These are phyloP conservation scores for Phytophthora boehmeriae DNA, from an alignment of 352 stramenopile genomes.

Conservation along the genomic window DNA sequence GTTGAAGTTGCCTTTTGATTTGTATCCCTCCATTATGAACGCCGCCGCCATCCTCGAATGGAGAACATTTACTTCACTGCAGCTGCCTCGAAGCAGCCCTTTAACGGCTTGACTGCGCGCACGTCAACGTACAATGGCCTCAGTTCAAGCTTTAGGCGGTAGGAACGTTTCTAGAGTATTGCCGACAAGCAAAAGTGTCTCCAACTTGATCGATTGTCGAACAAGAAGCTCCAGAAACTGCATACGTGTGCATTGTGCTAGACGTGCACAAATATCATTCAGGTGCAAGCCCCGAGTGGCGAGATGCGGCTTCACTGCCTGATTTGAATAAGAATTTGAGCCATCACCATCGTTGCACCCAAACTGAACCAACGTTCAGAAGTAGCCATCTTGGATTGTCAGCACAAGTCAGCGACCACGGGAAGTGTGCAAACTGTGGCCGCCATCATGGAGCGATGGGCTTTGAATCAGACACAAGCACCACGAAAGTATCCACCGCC, in stretches of 20 bases:
- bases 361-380: conserved; percentile 20
- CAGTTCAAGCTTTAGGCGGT: conserved; percentile 13
- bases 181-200: neutral
- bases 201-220: conserved; percentile 37
- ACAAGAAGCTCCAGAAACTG: conserved; percentile 18
- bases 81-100: conserved; percentile 17
- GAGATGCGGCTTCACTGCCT: conserved; percentile 27
- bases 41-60: neutral
- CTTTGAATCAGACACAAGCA: conserved; percentile 11
- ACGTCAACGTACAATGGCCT: too few relatives aligned
- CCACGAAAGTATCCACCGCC: neutral
- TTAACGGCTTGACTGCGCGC: too few relatives aligned
- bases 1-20: conserved; percentile 16
- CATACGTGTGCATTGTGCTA: neutral
- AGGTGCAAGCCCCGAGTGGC: conserved; percentile 12
- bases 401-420: conserved; percentile 21
- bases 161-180: conserved; percentile 15
- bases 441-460: conserved; percentile 1
- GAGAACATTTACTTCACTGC: conserved; percentile 5
- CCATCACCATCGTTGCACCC: neutral
- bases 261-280: neutral
- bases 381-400: conserved; percentile 21
- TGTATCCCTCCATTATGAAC: neutral
- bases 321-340: neutral
- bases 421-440: neutral